phyloP scores from a whole-genome alignment of 2,329 filamentous ascomycete genomes.

The Pseudogymnoascus sp. region DNA sequence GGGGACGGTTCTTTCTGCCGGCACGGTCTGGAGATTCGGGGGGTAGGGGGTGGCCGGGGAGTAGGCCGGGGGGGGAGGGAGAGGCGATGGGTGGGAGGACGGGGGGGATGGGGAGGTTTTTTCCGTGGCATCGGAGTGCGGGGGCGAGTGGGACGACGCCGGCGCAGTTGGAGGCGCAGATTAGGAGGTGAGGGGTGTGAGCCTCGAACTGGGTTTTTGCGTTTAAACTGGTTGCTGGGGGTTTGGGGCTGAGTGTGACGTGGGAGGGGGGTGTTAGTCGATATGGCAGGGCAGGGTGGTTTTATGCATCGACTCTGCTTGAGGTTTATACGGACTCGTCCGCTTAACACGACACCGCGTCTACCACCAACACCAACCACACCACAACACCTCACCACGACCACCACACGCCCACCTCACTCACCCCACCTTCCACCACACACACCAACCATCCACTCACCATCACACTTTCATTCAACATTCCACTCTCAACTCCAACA shows the following conservation, averaged over 20 bases:
- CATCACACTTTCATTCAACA: neutral
- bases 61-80: neutral
- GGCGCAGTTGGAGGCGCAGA: conserved; percentile 26
- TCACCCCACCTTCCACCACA: neutral
- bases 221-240: too few species aligned
- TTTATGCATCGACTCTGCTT: too few species aligned
- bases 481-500: neutral
- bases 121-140: neutral
- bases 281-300: too few species aligned
- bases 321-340: too few species aligned
- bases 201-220: too few species aligned
- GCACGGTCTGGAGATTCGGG: neutral
- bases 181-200: neutral
- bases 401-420: neutral
- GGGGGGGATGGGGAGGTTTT: neutral
- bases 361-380: too few species aligned
- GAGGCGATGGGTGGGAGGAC: neutral
- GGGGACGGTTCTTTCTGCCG: neutral
- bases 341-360: too few species aligned
- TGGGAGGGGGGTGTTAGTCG: too few species aligned
- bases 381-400: too few species aligned
- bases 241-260: too few species aligned
- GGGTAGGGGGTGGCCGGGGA: neutral
- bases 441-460: neutral
- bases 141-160: conserved; percentile 19